Evolutionary conservation across 306 rosid species (phyloP).

Genomic region (Malus domestica): DNA sequence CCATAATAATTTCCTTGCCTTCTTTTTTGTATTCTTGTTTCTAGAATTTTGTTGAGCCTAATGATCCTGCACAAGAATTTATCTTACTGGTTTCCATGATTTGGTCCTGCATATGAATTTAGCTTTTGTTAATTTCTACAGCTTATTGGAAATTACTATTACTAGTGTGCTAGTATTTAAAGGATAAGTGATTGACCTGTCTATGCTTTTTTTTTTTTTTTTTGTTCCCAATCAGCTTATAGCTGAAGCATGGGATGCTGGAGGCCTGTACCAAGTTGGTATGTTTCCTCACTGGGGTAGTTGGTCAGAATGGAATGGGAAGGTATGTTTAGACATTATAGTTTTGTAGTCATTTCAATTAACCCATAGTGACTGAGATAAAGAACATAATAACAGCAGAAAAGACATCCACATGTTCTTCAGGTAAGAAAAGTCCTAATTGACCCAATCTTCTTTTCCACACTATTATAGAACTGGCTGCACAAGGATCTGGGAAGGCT

Average conservation of each 20-base stretch:
- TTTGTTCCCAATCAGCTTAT: constrained; percentile 46
- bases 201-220: constrained; percentile 12
- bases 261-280: constrained; percentile 97
- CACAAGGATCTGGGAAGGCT: background rate
- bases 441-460: background rate
- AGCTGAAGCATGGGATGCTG: constrained; percentile 99
- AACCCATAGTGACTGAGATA: background rate
- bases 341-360: constrained; percentile 12
- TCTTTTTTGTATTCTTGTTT: background rate
- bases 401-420: background rate
- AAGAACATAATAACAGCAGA: background rate
- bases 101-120: background rate
- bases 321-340: constrained; percentile 48
- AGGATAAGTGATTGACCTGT: constrained; percentile 1
- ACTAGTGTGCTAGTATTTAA: background rate
- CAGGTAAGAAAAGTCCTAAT: background rate
- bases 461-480: background rate
- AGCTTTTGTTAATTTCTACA: background rate
- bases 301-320: constrained; percentile 99
- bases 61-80: background rate
- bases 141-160: background rate
- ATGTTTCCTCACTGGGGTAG: constrained; percentile 90
- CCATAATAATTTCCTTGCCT: background rate
- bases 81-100: background rate
- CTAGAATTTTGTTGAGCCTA: background rate